Conservation (phyloP, 441 rosid genomes). For the Populus hybrid region DNA sequence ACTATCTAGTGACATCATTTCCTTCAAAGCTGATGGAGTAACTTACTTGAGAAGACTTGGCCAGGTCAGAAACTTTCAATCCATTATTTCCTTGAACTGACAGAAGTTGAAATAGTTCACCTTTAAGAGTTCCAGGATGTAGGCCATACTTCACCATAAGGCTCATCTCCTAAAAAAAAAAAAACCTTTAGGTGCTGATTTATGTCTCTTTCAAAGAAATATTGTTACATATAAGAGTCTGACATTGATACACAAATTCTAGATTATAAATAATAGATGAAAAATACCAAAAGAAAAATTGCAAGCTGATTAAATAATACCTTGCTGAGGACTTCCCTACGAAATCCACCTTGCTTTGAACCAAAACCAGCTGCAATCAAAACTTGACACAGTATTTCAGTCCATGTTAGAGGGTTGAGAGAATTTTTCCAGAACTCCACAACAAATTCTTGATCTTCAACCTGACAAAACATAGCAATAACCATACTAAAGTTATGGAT, state of each 20-base stretch:
- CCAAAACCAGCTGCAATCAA: constrained; percentile 94
- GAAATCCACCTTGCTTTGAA: constrained; percentile 48
- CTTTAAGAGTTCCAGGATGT: constrained; percentile 69
- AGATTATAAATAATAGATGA: not conserved
- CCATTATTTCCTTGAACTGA: constrained; percentile 71
- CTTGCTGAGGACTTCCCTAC: constrained; percentile 63
- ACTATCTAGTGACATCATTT: not conserved
- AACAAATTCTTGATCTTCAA: constrained; percentile 60
- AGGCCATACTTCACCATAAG: constrained; percentile 77
- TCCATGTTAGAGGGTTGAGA: constrained; percentile 91
- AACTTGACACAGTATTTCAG: constrained; percentile 78
- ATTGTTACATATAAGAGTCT: not conserved
- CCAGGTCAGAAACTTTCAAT: constrained; percentile 66
- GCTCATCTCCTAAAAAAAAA: constrained; percentile 60
- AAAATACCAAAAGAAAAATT: not conserved
- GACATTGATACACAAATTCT: not conserved
- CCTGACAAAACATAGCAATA: constrained; percentile 37
- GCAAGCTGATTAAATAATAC: constrained; percentile 30
- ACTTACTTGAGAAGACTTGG: constrained; percentile 58
- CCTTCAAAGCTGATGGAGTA: not conserved
- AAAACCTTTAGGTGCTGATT: not conserved
- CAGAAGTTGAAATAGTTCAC: constrained; percentile 69
- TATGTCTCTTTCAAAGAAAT: not conserved
- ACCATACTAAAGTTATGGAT: not conserved
- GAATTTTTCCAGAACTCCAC: constrained; percentile 76